Evolutionary conservation across 306 rosid genomes (phyloP), one percentile per base, ranked within the genome.

Genomic region (Rubus parviflorus): DNA sequence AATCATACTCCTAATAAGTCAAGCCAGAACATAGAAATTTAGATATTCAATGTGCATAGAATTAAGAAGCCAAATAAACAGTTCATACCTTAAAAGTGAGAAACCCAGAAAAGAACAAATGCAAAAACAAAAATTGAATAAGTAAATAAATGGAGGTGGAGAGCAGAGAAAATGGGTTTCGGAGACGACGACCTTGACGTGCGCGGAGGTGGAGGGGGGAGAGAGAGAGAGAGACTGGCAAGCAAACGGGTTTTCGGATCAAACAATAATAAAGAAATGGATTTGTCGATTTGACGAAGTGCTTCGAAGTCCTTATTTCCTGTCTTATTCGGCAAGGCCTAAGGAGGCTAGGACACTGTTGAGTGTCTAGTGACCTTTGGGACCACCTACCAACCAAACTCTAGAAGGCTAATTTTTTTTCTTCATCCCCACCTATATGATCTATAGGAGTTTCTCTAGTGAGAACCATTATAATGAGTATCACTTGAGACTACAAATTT

Each of bases 141-240:
- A 30, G 35, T 1, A 30, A 30, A 30, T 30, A 30, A 30, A 30
- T 30, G 35, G 35, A 41, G 41, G 15, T 7, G 40, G 22, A 45
- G 19, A 41, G 46, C 61, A 43, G 16, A 77, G 72, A 72, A 61
- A 64, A 69, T 16, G 75, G 22, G 74, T 48, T 62, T 23, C 56
- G 35, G 57, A 79, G 16, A 63, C 43, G 68, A 73, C 57, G 19
- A 79, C 80, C 83, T 80, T 82, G 71, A 71, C 83, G 78, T 79
- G 75, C 8, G 70, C 22, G 52, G 64, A 43, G 17, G 75, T 9
- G 10, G 47, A 30, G 60, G 74, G 15, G 1, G 8, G 66, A 23
- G 65, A 67, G 56, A 47, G 40, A 56, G 81, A 72, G 62, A 56
- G 30, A 56, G 37, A 37, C 35, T n/a, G 85, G 67, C 25, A 15